These are phyloP conservation scores for Pharnaceum exiguum DNA, from an alignment of 148 eudicot genomes.

Conservation along the genomic window DNA sequence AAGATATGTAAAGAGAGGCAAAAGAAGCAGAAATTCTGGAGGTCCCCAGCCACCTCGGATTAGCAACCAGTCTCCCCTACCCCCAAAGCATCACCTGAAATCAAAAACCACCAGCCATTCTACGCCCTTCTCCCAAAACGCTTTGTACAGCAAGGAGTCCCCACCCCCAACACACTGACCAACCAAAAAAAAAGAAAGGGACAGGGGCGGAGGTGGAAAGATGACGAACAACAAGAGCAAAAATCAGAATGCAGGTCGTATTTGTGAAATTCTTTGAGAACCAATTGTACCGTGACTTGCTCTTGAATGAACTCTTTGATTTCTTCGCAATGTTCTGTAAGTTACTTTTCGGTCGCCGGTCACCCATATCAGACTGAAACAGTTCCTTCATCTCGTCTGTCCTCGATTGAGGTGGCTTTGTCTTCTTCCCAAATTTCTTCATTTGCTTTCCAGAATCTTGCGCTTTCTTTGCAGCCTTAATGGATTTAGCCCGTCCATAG, in stretches of 20 bases:
- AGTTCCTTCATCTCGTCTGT: conserved; percentile 79
- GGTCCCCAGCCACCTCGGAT: too few species aligned
- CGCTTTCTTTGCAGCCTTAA: conserved; percentile 64
- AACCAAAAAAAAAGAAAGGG: too few species aligned
- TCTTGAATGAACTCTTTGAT: conserved; percentile 72
- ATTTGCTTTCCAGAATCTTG: conserved; percentile 57
- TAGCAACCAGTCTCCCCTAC: too few species aligned
- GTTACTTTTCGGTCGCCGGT: conserved; percentile 51
- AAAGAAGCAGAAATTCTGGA: too few species aligned
- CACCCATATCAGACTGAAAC: conserved; percentile 71
- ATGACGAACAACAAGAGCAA: too few species aligned
- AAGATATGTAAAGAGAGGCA: too few species aligned
- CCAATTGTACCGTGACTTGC: conserved; percentile 79
- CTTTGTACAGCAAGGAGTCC: too few species aligned
- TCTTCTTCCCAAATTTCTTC: conserved; percentile 33
- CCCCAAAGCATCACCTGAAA: too few species aligned
- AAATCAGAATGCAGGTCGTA: background rate
- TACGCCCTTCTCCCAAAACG: too few species aligned
- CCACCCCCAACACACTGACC: too few species aligned
- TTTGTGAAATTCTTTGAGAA: conserved; percentile 3
- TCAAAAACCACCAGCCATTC: too few species aligned
- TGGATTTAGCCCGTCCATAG: conserved; percentile 85
- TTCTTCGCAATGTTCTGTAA: conserved; percentile 39
- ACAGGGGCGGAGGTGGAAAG: too few species aligned
- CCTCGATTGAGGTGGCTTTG: conserved; percentile 55